Percentiles rank a stretch among this genome's conserved stretches.
phyloP scores from a whole-genome alignment of 768 basidiomycete genomes.

The Coprinopsis marcescibilis region DNA sequence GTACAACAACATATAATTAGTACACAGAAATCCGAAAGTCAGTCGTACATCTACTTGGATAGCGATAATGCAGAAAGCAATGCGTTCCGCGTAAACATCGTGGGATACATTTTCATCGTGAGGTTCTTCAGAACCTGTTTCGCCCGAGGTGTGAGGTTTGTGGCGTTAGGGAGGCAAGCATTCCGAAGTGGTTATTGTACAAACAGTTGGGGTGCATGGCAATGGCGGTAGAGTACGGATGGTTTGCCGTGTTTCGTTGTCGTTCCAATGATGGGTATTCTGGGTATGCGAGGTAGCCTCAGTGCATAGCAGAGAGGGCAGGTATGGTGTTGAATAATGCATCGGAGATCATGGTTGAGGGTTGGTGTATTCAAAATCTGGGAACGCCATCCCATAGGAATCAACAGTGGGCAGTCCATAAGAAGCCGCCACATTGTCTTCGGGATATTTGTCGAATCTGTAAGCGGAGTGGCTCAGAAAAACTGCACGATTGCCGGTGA shows the following conservation, averaged over 20 bases:
- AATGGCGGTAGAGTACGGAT: too few species aligned
- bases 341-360: neutral
- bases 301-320: neutral
- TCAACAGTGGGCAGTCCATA: conserved; percentile 60
- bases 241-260: too few species aligned
- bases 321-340: neutral
- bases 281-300: neutral
- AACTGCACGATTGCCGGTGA: neutral
- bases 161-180: too few species aligned
- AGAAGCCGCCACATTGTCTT: conserved; percentile 54
- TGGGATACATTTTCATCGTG: too few species aligned
- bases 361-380: conserved; percentile 70
- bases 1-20: conserved; percentile 7
- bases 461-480: conserved; percentile 11
- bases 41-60: too few species aligned
- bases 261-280: too few species aligned
- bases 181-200: too few species aligned
- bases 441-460: conserved; percentile 77
- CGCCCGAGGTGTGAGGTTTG: too few species aligned
- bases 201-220: too few species aligned
- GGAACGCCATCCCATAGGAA: conserved; percentile 63
- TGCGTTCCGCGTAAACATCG: too few species aligned
- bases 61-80: too few species aligned
- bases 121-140: too few species aligned
- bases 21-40: neutral